These are phyloP conservation scores for Colletotrichum musicola DNA, from an alignment of 2,329 filamentous ascomycete genomes.

Conservation along the genomic window DNA sequence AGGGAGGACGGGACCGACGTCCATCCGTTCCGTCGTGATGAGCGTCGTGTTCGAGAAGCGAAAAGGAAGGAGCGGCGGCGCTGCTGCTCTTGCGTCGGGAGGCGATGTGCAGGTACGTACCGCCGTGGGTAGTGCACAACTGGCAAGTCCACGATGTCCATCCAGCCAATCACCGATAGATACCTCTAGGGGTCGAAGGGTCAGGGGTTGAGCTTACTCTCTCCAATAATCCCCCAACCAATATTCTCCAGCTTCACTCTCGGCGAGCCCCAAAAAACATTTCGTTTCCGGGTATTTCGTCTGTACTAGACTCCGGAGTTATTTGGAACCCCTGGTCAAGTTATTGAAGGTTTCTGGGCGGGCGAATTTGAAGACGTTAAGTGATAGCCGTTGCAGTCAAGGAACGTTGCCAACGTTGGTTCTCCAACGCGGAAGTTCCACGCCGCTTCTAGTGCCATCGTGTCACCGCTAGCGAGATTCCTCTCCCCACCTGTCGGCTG, in stretches of 20 bases:
- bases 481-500: not conserved
- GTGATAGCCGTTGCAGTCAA: not conserved
- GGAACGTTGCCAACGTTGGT: not conserved
- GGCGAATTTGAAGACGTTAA: not conserved
- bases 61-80: not conserved
- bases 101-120: not conserved
- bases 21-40: too few relatives aligned
- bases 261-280: conserved; percentile 19
- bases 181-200: not conserved
- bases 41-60: not conserved
- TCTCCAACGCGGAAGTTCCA: conserved; percentile 1
- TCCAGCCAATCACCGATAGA: not conserved
- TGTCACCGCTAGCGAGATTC: not conserved
- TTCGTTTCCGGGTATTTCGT: conserved; percentile 21
- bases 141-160: not conserved
- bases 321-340: too few relatives aligned
- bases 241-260: conserved; percentile 18
- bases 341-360: too few relatives aligned
- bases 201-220: not conserved
- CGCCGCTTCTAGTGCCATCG: not conserved
- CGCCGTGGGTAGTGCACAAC: too few relatives aligned
- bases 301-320: not conserved
- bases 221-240: not conserved
- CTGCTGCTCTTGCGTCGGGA: not conserved
- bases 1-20: conserved; percentile 11